Evolutionary conservation across 1,284 basidiomycete genomes (phyloP).

Genomic region (Cystobasidium pallidum): DNA sequence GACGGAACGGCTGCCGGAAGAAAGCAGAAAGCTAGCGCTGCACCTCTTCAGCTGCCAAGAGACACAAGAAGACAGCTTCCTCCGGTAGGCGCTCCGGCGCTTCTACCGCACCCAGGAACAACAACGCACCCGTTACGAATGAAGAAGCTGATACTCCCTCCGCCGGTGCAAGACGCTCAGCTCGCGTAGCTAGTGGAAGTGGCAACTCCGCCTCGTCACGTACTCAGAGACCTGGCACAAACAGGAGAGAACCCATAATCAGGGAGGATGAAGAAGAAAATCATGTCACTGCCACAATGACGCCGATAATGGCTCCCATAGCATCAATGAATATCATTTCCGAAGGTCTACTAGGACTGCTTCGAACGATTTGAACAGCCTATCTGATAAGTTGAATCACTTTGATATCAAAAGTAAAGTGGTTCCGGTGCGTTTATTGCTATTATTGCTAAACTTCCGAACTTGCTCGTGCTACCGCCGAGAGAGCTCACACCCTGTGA

Average conservation of each 20-base stretch:
- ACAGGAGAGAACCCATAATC: slow-evolving; percentile 2
- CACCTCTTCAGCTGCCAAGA: neutral
- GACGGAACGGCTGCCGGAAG: neutral
- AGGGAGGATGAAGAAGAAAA: slow-evolving; percentile 21
- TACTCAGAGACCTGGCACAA: neutral
- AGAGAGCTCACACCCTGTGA: too few relatives aligned
- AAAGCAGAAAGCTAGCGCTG: neutral
- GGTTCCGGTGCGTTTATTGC: slow-evolving; percentile 10
- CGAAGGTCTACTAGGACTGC: slow-evolving; percentile 8
- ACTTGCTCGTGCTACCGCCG: too few relatives aligned
- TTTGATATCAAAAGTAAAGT: slow-evolving; percentile 23
- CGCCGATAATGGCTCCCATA: neutral
- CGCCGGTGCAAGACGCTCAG: neutral
- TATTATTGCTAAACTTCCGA: too few relatives aligned
- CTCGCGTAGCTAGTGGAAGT: neutral
- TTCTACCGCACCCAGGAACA: neutral
- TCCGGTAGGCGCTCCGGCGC: neutral
- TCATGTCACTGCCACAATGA: slow-evolving; percentile 1
- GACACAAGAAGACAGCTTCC: neutral
- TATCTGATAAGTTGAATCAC: slow-evolving; percentile 7
- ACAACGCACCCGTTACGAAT: neutral
- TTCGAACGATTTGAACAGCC: slow-evolving; percentile 13
- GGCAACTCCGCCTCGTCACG: neutral
- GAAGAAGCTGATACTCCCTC: slow-evolving; percentile 1
- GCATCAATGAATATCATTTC: neutral